Evolutionary conservation across 2,329 filamentous ascomycete genomes (phyloP), one percentile per base, ranked within the genome.

Genomic region (Fusarium avenaceum): DNA sequence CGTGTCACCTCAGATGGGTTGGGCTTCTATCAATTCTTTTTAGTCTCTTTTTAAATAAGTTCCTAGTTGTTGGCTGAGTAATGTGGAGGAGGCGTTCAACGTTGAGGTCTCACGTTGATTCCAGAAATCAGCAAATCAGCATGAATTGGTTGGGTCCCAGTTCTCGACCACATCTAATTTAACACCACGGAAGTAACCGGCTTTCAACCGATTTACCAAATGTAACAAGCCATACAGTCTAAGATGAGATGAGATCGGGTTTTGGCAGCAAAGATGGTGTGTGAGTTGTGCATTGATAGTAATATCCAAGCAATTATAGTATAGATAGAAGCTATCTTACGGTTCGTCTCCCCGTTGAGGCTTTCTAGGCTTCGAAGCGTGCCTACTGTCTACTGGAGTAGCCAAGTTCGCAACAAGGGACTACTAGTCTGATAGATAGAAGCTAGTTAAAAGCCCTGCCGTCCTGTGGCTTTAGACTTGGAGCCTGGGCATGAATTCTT

Each of bases 31-130:
- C 42, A 62, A 62, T 51, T 49, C 48, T 51, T 52, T 20, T 49
- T 61, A 63, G 51, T 26, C 15, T 49, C 49, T 46, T 51, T 42
- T 13, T 10, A 11, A 30, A 47, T 53, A 53, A 69, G 52, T 60
- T 58, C 70, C 55, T 43, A 60, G 56, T 39, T 65, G 65, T 48
- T 67, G 63, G 69, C 60, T 55, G 46, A 55, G 44, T 35, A 58
- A 70, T 70, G 72, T 72, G 72, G 70, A 74, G 71, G 70, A 60
- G 53, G 49, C 58, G 67, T 68, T 65, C 57, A 74, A 74, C 72
- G 67, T 70, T 59, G 58, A 58, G 70, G 65, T 65, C 62, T 69
- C 51, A 65, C 49, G 57, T 55, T 62, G 57, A 59, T 55, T 49
- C 56, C 59, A 38, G 70, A 62, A 60, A 63, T 67, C 56, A 62